Evolutionary conservation across 1,284 basidiomycete genomes (phyloP), one percentile per base, ranked within the genome.

Genomic region (Limonomyces culmigenus): DNA sequence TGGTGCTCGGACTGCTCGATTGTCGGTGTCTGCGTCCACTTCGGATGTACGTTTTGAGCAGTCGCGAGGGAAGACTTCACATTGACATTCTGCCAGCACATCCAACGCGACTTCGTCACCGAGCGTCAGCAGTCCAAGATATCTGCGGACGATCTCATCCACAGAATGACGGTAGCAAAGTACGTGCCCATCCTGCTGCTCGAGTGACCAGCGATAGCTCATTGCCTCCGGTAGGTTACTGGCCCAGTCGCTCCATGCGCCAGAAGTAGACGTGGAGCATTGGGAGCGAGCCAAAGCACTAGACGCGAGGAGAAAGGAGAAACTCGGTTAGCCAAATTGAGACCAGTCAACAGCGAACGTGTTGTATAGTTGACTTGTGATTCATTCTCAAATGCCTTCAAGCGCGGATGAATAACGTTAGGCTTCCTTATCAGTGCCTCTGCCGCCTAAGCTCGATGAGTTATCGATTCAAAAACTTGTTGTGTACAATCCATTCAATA

Each of bases 41-140:
- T 74, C 70, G 6, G 59, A 70, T 56, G 78, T 74, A 44, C 23
- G 46, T 45, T 8, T 30, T 18, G 15, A 18, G 36, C 4, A 18
- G 25, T 17, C 2, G 0, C 21, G 19, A 11, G 21, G 25, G 8
- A 20, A 23, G 16, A 11, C 13, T 29, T 17, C 27, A 2, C 10
- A 16, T 8, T 33, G 29, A 2, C 10, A 16, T 8, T 33, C 43
- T 12, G 19, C 13, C 40, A 84, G 78, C 55, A 74, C 43, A 77
- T 86, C 20, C 74, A 84, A 58, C 60, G 71, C 5, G 76, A 84
- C 43, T 86, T 84, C 47, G 76, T 85, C 5, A 54, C 53, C 29
- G 63, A 71, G 41, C 59, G 80, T 33, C 65, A 69, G 47, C 49
- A 48, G 45, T 54, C 65, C 40, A 50, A 45, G 14, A 45, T 70